Percentiles rank a stretch among this genome's conserved stretches.
Evolutionary conservation across 345 rosid genomes (phyloP).

Genomic region (Salix arbutifolia): DNA sequence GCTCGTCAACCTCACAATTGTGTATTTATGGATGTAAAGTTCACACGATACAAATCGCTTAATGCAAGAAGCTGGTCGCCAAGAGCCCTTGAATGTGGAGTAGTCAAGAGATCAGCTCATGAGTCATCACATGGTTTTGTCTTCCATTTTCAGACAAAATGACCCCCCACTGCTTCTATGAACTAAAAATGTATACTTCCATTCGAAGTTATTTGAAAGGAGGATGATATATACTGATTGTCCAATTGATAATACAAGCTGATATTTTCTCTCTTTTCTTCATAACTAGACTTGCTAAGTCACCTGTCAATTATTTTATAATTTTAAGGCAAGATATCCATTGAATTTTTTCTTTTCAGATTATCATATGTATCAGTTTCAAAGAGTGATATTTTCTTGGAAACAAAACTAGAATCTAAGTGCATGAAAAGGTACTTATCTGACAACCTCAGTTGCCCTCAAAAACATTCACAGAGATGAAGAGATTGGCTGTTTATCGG

Average conservation of each 20-base stretch:
- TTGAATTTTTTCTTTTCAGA: too few species aligned
- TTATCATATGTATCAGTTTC: too few species aligned
- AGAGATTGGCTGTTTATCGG: too few species aligned
- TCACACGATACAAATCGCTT: not conserved
- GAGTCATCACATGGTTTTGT: conserved; percentile 10
- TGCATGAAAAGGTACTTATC: not conserved
- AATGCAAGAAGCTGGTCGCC: not conserved
- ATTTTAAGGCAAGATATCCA: not conserved
- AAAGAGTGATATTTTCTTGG: too few species aligned
- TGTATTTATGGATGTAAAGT: not conserved
- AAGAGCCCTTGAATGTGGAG: not conserved
- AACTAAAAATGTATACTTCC: not conserved
- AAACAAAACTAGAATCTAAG: too few species aligned
- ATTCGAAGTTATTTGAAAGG: not conserved
- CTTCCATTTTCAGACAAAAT: not conserved
- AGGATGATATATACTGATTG: not conserved
- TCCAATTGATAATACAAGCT: not conserved
- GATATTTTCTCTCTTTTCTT: not conserved
- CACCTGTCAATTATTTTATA: not conserved
- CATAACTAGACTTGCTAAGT: not conserved
- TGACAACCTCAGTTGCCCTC: not conserved
- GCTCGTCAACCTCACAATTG: not conserved
- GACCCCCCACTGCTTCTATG: not conserved
- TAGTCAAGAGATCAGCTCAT: not conserved
- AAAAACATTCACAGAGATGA: too few species aligned